Evolutionary conservation across 352 stramenopile species (phyloP).

Genomic region (Phytophthora meadii): DNA sequence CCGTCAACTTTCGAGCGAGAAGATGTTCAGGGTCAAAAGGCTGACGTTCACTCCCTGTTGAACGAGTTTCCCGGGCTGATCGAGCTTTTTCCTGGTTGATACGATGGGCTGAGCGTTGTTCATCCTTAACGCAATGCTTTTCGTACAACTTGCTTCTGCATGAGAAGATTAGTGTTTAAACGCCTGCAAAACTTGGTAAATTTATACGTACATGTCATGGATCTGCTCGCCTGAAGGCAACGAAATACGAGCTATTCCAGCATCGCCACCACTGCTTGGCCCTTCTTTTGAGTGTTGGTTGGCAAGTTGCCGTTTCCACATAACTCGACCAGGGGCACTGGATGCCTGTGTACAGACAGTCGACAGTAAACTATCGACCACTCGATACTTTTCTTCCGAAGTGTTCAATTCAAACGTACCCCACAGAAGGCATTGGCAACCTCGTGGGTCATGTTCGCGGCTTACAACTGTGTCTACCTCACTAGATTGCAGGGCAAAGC

Average conservation of each 20-base stretch:
- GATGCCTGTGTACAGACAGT: conserved; percentile 42
- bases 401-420: conserved; percentile 21
- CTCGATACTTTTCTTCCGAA: background rate
- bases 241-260: conserved; percentile 47
- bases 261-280: conserved; percentile 15
- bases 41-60: conserved; percentile 35
- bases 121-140: conserved; percentile 69
- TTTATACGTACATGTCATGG: conserved; percentile 63
- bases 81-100: conserved; percentile 53
- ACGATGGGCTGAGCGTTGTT: conserved; percentile 62
- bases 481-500: background rate
- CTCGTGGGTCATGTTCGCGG: conserved; percentile 29
- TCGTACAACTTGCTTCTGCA: conserved; percentile 74
- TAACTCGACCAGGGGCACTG: conserved; percentile 57
- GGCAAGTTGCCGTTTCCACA: conserved; percentile 73
- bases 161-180: background rate
- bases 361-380: conserved; percentile 3
- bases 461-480: background rate
- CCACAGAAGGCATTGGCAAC: conserved; percentile 39
- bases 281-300: conserved; percentile 36
- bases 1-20: conserved; percentile 50
- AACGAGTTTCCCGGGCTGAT: conserved; percentile 36
- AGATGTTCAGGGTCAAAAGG: conserved; percentile 57
- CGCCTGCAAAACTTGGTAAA: too few relatives aligned
- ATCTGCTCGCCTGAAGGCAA: conserved; percentile 75